phyloP scores from a whole-genome alignment of 2,329 filamentous ascomycete species.

The Elsinoe fawcettii region DNA sequence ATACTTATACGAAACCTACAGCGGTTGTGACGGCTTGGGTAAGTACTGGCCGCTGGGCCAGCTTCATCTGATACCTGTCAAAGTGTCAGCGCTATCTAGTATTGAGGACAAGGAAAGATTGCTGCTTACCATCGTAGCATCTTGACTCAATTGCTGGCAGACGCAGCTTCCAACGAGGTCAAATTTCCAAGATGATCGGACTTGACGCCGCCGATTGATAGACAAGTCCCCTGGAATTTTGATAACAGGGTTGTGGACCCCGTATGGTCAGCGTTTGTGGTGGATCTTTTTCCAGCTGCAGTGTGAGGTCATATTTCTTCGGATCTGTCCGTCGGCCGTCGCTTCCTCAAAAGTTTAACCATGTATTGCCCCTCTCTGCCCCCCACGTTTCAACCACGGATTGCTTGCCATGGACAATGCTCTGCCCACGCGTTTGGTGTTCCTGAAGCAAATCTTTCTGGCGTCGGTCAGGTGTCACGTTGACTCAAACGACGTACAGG shows the following conservation, averaged over 20 bases:
- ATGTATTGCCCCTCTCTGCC: constrained; percentile 3
- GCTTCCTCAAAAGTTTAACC: neutral
- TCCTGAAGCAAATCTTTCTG: neutral
- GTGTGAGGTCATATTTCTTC: neutral
- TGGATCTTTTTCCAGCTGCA: neutral
- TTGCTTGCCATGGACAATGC: neutral
- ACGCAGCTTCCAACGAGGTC: neutral
- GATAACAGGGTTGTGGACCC: constrained; percentile 7
- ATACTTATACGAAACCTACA: constrained; percentile 32
- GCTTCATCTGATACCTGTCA: constrained; percentile 72
- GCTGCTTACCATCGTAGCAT: constrained; percentile 38
- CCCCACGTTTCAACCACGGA: neutral
- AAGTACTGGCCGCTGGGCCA: constrained; percentile 73
- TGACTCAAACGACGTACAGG: neutral
- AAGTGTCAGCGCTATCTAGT: constrained; percentile 19
- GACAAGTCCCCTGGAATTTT: neutral
- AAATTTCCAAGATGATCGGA: neutral
- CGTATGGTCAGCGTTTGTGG: neutral
- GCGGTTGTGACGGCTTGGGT: constrained; percentile 88
- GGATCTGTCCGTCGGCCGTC: constrained; percentile 5
- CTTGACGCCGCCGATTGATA: neutral
- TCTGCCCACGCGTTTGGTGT: constrained; percentile 1
- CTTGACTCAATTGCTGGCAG: constrained; percentile 18
- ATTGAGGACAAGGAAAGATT: constrained; percentile 7
- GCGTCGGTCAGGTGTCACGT: constrained; percentile 1